Base-by-base conservation (phyloP, 768 basidiomycete genomes). In the Terana coerulea region DNA sequence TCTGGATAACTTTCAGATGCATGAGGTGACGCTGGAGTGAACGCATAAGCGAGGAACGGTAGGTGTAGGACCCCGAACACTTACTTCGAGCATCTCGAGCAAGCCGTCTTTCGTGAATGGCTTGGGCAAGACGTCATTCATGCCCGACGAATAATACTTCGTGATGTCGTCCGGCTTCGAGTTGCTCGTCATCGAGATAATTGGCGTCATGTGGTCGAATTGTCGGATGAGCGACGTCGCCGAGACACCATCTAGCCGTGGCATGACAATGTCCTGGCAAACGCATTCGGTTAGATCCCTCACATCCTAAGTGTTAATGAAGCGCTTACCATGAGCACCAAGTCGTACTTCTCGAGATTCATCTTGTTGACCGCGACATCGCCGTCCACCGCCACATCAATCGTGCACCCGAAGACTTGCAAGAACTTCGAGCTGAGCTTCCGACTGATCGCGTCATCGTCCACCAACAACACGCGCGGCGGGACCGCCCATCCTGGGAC, bases 181-280 rank as follows among this genome's bases (percentile, higher is more conserved):
- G 67, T 94, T 95, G 62, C 84, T 87, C 47, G 95, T 98, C 95
- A 98, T 98, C 21, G 93, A 95, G 58, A 98, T 97, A 66, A 98
- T 98, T 4, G 95, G 95, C 35, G 95, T 97, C 73, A 86, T 87
- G 52, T 84, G 83, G 71, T 98, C 94, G 64, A 98, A 98, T 70
- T 94, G 91, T 15, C 95, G 79, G 59, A 98, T 97, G 60, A 98
- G 68, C 51, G 85, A 91, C 31, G 95, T 98, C 9, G 95, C 95
- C 3, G 86, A 85, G 24, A 94, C 83, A 25, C 93, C 92, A 56
- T 93, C 86, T 60, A 91, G 72, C 65, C 88, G 87, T 2, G 88
- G 86, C 88, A 98, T 95, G 53, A 97, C 91, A 54, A 98, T 97
- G 61, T 98, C 95, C 91, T 93, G 58, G n/a, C n/a, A n/a, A n/a